Evolutionary conservation across 306 rosid genomes (phyloP), one percentile per base, ranked within the genome.

Genomic region (Ochetophila trinervis): DNA sequence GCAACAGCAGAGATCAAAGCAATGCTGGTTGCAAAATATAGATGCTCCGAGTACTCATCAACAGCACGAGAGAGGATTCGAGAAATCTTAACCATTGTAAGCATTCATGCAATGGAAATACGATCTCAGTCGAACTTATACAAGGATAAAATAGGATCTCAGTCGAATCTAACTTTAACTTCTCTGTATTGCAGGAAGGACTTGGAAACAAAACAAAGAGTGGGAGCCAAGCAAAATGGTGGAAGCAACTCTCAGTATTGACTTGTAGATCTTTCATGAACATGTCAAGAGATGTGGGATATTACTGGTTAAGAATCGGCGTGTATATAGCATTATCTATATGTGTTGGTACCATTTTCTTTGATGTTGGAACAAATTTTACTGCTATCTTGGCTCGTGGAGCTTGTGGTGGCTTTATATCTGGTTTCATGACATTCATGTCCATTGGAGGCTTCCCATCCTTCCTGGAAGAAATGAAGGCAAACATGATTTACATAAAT

Each of bases 381-480:
- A 62, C 69, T 9, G 76, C 95, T n/a, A 85, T 92, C 65, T 75
- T 85, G 19, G 98, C 96, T 24, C 78, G 95, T 59, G 95, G 91
- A 52, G 93, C 96, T 54, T 92, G 98, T 30, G 96, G 87, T 0
- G 98, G 89, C 14, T 92, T 89, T 66, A 45, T 92, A 14, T 83
- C 95, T 20, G 95, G 96, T 57, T 92, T 87, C 85, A 89, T 92
- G 98, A 87, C 96, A 57, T 92, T 89, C 85, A 86, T 85, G 96
- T 79, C 98, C 69, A 89, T 92, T 17, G 95, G 93, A 74, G 98
- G 96, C 72, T 92, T 92, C 76, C 98, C 95, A 63, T 92, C 96
- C 36, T 92, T 89, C 83, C 82, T 92, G 23, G 98, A 92, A 77
- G 98, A 92, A 78, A 84, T 92, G 88, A 92, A 89, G 95, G 96